phyloP scores from a whole-genome alignment of 805 yeast genomes.

The Tanozyma kutaoensis region DNA sequence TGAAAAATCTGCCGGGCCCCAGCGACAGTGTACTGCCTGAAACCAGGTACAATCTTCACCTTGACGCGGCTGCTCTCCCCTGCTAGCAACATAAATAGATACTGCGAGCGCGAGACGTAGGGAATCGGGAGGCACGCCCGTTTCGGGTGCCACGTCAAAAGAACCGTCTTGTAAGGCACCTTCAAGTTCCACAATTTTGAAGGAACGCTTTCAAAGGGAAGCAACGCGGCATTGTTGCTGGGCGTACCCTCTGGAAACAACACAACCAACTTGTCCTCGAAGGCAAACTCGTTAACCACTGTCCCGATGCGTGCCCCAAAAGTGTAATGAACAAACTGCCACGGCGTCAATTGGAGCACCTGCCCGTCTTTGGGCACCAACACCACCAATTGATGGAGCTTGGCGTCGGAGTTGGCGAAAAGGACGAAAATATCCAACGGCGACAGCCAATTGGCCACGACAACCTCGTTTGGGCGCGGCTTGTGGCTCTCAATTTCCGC shows the following conservation, averaged over 20 bases:
- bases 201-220: conserved; percentile 32
- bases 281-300: conserved; percentile 14
- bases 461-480: conserved; percentile 33
- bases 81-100: conserved; percentile 11
- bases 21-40: conserved; percentile 3
- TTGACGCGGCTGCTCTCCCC: conserved; percentile 10
- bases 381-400: conserved; percentile 12
- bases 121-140: conserved; percentile 25
- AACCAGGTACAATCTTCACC: conserved; percentile 14
- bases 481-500: conserved; percentile 14
- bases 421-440: conserved; percentile 43
- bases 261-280: conserved; percentile 32
- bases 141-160: conserved; percentile 24
- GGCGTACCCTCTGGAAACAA: conserved; percentile 75
- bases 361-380: conserved; percentile 27
- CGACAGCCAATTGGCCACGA: conserved; percentile 43
- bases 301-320: conserved; percentile 12
- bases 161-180: conserved; percentile 19
- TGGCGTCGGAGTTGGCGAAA: conserved; percentile 11
- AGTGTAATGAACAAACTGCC: conserved; percentile 11
- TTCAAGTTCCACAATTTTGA: conserved; percentile 6
- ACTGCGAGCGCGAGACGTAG: conserved; percentile 6
- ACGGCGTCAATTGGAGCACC: conserved; percentile 11
- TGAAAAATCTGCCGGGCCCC: conserved; percentile 15
- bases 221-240: conserved; percentile 66